Base-by-base conservation (phyloP, 306 rosid genomes). In the Rosa chinensis region DNA sequence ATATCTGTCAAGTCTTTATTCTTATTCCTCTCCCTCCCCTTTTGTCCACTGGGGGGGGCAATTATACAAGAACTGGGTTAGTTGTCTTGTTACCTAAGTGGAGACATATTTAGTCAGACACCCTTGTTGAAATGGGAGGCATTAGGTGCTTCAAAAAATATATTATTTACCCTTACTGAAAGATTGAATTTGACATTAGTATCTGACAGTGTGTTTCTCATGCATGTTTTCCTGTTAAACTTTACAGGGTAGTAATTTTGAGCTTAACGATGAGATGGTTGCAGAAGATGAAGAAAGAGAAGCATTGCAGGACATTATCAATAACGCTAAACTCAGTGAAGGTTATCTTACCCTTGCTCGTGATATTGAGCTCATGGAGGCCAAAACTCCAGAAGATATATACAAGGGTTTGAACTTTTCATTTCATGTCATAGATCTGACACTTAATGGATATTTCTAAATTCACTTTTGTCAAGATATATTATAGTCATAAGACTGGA, bases 311-410 rank as follows among this genome's bases (percentile, higher is more conserved):
- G 99, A 96, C 3, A 89, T 96, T 48, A 86, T 96, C 78, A 96
- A 96, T 81, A 96, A 93, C 76, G 50, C 88, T 39, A 96, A 89
- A 80, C 73, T 96, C 84, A 96, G 90, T 86, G 99, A 93, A 89
- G 99, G 98, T 47, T 96, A 90, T 90, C 90, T 96, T 56, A 84
- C 96, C 75, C 99, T 96, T 82, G 99, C 99, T 77, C 99, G 97
- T 79, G 99, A 93, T 86, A 93, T 96, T 84, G 99, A 96, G 84
- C 98, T 96, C 73, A 96, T 85, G 97, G 99, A 96, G 85, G 85
- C 99, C 53, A 96, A 96, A 90, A 91, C 99, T 70, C 99, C 98
- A 2, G 99, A 96, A 79, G 99, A 96, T 76, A 90, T 96, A 72
- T 96, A 96, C 82, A 96, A 96, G 99, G 99, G 93, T 35, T 43